phyloP scores from a whole-genome alignment of 2,329 filamentous ascomycete genomes.

The Aureobasidium sp. region DNA sequence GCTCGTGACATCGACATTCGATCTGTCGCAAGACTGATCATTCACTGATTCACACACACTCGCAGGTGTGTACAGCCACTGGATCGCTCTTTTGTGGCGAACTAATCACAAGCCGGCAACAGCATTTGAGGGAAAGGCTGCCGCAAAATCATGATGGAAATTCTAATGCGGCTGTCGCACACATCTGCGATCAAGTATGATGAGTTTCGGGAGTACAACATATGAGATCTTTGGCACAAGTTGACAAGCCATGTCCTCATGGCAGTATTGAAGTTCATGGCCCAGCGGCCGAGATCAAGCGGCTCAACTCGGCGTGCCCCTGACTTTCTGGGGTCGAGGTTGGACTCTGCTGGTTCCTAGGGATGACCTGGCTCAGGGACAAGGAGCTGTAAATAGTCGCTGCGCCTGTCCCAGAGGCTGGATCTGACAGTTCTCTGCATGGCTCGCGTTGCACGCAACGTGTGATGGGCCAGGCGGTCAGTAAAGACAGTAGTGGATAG shows the following conservation, averaged over 20 bases:
- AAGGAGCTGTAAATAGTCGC: background rate
- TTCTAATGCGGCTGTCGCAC: background rate
- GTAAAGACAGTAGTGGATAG: constrained; percentile 5
- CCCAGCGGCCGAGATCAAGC: background rate
- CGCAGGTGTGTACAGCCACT: background rate
- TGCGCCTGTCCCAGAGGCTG: background rate
- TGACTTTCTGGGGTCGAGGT: background rate
- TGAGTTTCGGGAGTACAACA: background rate
- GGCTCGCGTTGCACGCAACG: background rate
- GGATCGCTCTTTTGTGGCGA: background rate
- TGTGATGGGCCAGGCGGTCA: background rate
- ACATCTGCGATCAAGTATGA: background rate
- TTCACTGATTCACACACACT: background rate
- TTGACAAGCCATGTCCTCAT: background rate
- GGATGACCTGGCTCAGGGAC: background rate
- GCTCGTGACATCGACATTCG: background rate
- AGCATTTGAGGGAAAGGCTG: background rate
- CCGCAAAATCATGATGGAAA: background rate
- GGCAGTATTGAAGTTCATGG: background rate
- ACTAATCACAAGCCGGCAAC: background rate
- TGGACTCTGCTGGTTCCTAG: background rate
- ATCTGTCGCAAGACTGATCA: background rate
- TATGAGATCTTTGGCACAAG: background rate
- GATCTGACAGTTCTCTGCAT: background rate
- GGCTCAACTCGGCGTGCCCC: background rate